Percentiles rank a stretch among this genome's conserved stretches.
These are phyloP conservation scores for Citrullus mucosospermus DNA, from an alignment of 306 rosid genomes.

Conservation along the genomic window DNA sequence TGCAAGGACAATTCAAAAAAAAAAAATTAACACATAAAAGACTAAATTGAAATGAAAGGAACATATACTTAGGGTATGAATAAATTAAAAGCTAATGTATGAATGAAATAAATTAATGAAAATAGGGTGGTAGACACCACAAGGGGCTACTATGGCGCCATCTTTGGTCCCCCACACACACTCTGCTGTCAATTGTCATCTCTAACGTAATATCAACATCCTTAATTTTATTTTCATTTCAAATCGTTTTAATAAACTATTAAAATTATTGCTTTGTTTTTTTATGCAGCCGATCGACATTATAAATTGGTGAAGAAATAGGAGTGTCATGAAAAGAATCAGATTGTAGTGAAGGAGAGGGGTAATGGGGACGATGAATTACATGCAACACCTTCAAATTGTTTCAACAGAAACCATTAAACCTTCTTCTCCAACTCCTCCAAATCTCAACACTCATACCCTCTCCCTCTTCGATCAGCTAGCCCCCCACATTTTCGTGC, in stretches of 20 bases:
- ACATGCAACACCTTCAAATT: background rate
- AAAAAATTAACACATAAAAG: too few relatives aligned
- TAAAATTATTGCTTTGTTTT: background rate
- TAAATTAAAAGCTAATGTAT: background rate
- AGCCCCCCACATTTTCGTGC: slow-evolving; percentile 1
- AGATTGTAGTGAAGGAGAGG: background rate
- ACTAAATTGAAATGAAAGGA: too few relatives aligned
- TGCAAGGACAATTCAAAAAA: too few relatives aligned
- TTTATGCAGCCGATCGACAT: background rate
- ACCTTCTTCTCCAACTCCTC: slow-evolving; percentile 8
- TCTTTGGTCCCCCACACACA: background rate
- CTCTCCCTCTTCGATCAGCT: slow-evolving; percentile 11
- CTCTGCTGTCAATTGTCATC: background rate
- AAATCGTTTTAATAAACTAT: background rate
- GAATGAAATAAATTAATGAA: background rate
- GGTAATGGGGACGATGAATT: background rate
- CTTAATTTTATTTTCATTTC: background rate
- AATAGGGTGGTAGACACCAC: background rate
- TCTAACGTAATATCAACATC: background rate
- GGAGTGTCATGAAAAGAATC: too few relatives aligned
- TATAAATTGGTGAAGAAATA: background rate
- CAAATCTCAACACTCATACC: background rate
- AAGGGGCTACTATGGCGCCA: background rate
- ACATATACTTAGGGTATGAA: background rate
- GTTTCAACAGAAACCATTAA: slow-evolving; percentile 6